Evolutionary conservation across 2,329 filamentous ascomycete genomes (phyloP).

Genomic region (Ceratocystis lukuohia): DNA sequence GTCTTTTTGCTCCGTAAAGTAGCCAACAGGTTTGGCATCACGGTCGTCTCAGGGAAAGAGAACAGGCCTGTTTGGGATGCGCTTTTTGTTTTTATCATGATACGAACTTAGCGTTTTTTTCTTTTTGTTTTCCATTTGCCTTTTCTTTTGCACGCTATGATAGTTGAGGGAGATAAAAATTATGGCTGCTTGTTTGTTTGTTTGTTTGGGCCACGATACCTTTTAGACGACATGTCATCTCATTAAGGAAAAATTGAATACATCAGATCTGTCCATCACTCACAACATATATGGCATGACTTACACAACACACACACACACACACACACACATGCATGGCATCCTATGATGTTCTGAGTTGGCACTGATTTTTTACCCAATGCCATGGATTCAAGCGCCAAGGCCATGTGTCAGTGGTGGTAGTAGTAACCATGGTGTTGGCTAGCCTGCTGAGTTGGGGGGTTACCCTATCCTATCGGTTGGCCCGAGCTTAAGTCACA

Average conservation of each 20-base stretch:
- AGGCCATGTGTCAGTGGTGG: background rate
- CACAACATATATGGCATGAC: background rate
- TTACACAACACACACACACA: background rate
- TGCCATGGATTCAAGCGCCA: background rate
- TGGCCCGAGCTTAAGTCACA: background rate
- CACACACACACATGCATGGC: background rate
- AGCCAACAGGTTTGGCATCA: conserved; percentile 18
- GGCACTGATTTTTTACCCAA: background rate
- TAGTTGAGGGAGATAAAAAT: background rate
- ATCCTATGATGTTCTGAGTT: background rate
- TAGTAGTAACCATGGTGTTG: background rate
- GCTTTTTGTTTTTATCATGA: conserved; percentile 1
- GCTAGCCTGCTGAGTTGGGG: too few species aligned
- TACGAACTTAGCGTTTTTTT: conserved; percentile 7
- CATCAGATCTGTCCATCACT: conserved; percentile 8
- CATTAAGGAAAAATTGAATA: conserved; percentile 9
- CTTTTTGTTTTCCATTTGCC: conserved; percentile 10
- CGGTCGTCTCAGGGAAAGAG: conserved; percentile 16
- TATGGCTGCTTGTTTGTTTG: background rate
- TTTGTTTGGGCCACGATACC: conserved; percentile 17
- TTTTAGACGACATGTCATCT: conserved; percentile 10
- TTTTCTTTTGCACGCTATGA: conserved; percentile 9
- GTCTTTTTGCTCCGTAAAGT: conserved; percentile 12
- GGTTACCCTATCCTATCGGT: background rate
- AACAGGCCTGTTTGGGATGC: conserved; percentile 1